Evolutionary conservation across 148 eudicot species (phyloP), one percentile per base, ranked within the genome.

Genomic region (Chenopodium album): DNA sequence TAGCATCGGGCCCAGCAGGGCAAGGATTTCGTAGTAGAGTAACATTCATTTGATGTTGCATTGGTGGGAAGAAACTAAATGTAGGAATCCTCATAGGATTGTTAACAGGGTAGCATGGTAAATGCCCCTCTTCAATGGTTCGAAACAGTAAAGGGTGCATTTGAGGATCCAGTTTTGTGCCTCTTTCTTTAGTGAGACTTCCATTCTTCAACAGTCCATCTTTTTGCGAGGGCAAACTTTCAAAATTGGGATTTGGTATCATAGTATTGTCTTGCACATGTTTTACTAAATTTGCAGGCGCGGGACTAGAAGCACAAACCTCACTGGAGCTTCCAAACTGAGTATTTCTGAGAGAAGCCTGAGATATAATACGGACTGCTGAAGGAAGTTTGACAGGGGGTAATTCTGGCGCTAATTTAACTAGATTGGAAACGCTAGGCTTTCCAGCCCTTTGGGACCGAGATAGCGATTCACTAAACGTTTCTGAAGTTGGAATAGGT

Each of bases 321-420:
- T 71, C 88, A 64, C 77, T 41, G 41, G 87, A 83, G 79, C 89
- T 60, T 76, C 87, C 89, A 79, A 79, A 85, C 76, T 87, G 91
- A 65, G 89, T 88, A 78, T 76, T 87, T 86, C 88, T 89, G 79
- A 92, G 85, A 80, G 92, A 89, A 75, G 95, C 91, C 83, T 89
- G 93, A 63, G 98, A 86, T 82, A 96, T 96, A 60, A 96, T 80
- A 56, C 98, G 93, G 63, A 91, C 99, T 74, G 97, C 90, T 70
- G 99, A 87, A 66, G 99, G 99, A 82, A 96, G 98, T 88, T 94
- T 94, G 66, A 96, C 94, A 86, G 99, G 99, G 78, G 99, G 99
- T 87, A 96, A 87, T 83, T 89, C 91, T 68, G 99, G 99, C 64
- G 99, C 97, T 87, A 96, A 87, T 81, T 87, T 94, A 65, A 96